These are phyloP conservation scores for Ophiostoma fasciatum DNA, from an alignment of 2,329 filamentous ascomycete species.

Conservation along the genomic window DNA sequence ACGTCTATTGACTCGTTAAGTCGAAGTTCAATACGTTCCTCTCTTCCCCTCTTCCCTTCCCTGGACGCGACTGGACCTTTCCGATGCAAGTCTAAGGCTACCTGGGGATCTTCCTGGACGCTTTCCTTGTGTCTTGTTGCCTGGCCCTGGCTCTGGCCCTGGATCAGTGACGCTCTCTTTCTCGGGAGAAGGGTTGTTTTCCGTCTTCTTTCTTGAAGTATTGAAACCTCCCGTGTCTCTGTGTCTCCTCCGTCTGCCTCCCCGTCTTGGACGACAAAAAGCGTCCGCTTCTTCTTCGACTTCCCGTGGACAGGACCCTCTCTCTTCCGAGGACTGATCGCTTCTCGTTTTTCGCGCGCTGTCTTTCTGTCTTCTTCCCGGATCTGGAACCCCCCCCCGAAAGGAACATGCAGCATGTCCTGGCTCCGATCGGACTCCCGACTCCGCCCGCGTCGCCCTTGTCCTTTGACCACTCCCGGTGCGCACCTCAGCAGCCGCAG, in stretches of 20 bases:
- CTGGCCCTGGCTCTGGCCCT: too few relatives aligned
- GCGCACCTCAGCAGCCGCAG: constrained; percentile 21
- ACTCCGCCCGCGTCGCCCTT: constrained; percentile 42
- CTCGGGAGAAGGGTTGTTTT: background rate
- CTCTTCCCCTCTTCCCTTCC: background rate
- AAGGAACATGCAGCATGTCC: constrained; percentile 45
- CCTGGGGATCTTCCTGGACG: too few relatives aligned
- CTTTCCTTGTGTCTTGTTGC: background rate
- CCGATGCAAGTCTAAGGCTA: too few relatives aligned
- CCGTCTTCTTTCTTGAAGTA: too few relatives aligned
- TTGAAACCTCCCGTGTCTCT: too few relatives aligned
- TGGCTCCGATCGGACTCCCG: constrained; percentile 36
- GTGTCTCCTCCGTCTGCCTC: too few relatives aligned
- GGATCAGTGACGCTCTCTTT: too few relatives aligned
- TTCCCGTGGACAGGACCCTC: too few relatives aligned
- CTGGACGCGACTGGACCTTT: background rate
- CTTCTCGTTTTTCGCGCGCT: background rate
- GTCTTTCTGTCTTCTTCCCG: constrained; percentile 3
- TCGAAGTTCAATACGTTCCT: constrained; percentile 8
- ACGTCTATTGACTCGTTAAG: constrained; percentile 9
- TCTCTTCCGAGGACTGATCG: background rate
- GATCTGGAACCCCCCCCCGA: constrained; percentile 14
- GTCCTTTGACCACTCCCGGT: constrained; percentile 34
- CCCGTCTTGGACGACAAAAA: background rate
- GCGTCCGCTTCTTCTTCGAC: background rate